Percentiles rank a stretch among this genome's conserved stretches.
Conservation (phyloP, 2,329 filamentous ascomycete species). For the Colletotrichum nymphaeae region DNA sequence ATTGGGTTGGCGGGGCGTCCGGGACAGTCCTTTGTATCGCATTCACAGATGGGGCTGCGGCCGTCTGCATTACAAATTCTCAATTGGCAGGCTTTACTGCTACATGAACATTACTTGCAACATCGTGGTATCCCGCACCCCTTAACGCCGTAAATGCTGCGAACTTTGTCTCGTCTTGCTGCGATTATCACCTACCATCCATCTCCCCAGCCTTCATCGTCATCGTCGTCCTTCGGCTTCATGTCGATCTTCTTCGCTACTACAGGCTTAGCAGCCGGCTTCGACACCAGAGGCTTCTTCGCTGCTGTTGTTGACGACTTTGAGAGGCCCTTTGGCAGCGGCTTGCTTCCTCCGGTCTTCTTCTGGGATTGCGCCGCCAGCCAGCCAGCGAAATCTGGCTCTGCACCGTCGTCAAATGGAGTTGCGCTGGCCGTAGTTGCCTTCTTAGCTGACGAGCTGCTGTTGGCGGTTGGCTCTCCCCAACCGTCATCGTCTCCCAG, state of each 20-base stretch:
- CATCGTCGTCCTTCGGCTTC: conserved; percentile 71
- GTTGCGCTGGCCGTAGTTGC: conserved; percentile 50
- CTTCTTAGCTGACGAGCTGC: conserved; percentile 42
- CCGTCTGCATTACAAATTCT: conserved; percentile 25
- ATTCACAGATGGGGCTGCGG: conserved; percentile 22
- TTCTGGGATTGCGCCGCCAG: conserved; percentile 85
- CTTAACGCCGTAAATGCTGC: conserved; percentile 32
- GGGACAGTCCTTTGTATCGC: conserved; percentile 29
- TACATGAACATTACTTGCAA: conserved; percentile 25
- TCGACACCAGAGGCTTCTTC: conserved; percentile 55
- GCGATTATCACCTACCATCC: conserved; percentile 61
- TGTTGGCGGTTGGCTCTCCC: conserved; percentile 48
- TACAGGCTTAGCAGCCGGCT: conserved; percentile 52
- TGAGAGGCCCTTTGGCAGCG: conserved; percentile 84
- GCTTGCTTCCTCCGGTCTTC: conserved; percentile 71
- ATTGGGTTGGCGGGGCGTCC: conserved; percentile 37
- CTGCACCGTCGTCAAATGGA: conserved; percentile 83
- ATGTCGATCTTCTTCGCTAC: conserved; percentile 76
- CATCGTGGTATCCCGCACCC: conserved; percentile 29
- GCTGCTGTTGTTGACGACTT: conserved; percentile 62
- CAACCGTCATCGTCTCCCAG: conserved; percentile 66
- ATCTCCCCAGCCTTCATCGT: conserved; percentile 74
- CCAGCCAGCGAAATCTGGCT: conserved; percentile 97
- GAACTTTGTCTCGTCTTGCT: background rate
- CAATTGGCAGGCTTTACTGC: conserved; percentile 19